A percentile compares a stretch with the other conserved stretches of the same genome.
These are phyloP conservation scores for Xylaria sp. DNA, from an alignment of 2,329 filamentous ascomycete genomes.

Conservation along the genomic window DNA sequence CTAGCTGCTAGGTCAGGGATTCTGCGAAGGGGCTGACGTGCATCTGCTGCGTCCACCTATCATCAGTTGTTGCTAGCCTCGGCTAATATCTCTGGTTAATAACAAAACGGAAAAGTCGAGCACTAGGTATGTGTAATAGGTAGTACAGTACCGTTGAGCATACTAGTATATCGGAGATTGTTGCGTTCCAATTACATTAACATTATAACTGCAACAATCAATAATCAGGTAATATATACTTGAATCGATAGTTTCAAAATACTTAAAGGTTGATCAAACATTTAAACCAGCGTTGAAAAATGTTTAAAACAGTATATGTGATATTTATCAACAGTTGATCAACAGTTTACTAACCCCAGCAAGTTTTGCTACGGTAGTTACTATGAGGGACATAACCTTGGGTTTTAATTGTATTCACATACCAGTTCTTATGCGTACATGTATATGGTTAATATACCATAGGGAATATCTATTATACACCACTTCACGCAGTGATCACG, in stretches of 20 bases:
- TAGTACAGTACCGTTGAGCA: not conserved
- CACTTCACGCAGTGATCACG: not conserved
- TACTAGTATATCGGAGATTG: not conserved
- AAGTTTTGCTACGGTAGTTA: no score
- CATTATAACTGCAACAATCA: no score
- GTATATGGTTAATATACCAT: not conserved
- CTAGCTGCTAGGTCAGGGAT: slow-evolving; percentile 16
- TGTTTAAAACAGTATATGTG: no score
- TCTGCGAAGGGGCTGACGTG: slow-evolving; percentile 18
- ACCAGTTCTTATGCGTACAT: no score
- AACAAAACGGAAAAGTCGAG: not conserved
- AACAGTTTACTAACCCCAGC: no score
- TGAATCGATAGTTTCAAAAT: no score
- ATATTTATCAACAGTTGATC: no score
- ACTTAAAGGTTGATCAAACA: no score
- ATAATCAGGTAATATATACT: no score
- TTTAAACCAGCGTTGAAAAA: no score
- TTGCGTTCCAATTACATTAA: not conserved
- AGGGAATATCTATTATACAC: not conserved
- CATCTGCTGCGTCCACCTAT: slow-evolving; percentile 9
- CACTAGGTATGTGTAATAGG: not conserved
- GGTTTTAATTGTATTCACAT: no score
- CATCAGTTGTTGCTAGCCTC: not conserved
- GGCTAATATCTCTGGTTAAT: not conserved
- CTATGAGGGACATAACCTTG: no score